Base-by-base conservation (phyloP, 192 early-diverging fungal species). In the Backusella morwellensis region DNA sequence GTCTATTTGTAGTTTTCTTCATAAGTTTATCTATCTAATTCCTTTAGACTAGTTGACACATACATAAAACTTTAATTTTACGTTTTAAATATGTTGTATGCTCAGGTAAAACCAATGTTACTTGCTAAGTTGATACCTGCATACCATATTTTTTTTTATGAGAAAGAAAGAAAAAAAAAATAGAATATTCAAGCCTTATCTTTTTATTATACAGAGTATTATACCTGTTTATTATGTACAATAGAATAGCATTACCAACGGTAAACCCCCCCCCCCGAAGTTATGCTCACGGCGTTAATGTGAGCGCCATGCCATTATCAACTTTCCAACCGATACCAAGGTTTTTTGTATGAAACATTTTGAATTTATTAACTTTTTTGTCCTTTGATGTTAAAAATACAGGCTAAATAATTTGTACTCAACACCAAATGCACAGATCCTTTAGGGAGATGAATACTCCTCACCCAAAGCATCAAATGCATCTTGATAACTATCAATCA, bases 401-500 rank as follows among this genome's bases (percentile, higher is more conserved):
- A 44, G 12, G 12, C 17, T 50, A n/a, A 7, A 50, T 6, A 50
- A n/a, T n/a, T 50, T 59, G 54, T 23, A 72, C 11, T 17, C 40
- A 6, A 14, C 38, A 29, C 41, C 17, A 72, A 44, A 71, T 47
- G 41, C 29, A 42, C 9, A 72, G 2, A 19, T 44, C 41, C 0
- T 12, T 23, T 9, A 72, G 29, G 29, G 42, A 42, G 70, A 52
- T 72, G 44, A 26, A 19, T 17, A 32, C 26, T 44, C 15, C 15
- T 40, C 70, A 1, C 44, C 32, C 47, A 72, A 72, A 34, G 40
- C 40, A 72, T 34, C 32, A 44, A 82, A 72, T 38, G 77, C 76
- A 11, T 70, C 72, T 63, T 70, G 47, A 73, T 80, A 77, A 29
- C 35, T 75, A 36, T 38, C 29, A 42, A 86, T 76, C 47, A 69